A percentile compares a stretch with the other conserved stretches of the same genome.
Evolutionary conservation across 345 rosid species (phyloP).

Genomic region (Iberis pinnata): DNA sequence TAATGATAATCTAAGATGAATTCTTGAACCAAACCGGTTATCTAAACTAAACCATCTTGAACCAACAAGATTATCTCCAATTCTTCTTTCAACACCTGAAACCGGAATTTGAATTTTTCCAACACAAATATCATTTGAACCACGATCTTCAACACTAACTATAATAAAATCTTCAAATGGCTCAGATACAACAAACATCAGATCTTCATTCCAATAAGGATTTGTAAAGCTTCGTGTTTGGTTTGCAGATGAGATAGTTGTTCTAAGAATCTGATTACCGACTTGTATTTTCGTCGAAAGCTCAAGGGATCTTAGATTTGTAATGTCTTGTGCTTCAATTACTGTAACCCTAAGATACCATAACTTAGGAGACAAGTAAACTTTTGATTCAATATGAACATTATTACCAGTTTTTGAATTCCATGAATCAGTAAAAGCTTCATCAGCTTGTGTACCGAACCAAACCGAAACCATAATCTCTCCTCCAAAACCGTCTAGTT

Average conservation of each 20-base stretch:
- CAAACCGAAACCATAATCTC: constrained; percentile 67
- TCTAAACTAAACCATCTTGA: constrained; percentile 68
- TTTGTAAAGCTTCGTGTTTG: constrained; percentile 42
- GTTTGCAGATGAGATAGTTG: constrained; percentile 35
- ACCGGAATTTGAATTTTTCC: constrained; percentile 52
- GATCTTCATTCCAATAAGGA: constrained; percentile 70
- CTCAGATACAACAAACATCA: constrained; percentile 64
- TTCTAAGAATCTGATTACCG: constrained; percentile 59
- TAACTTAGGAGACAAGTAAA: constrained; percentile 62
- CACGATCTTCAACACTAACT: constrained; percentile 47
- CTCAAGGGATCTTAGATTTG: constrained; percentile 29
- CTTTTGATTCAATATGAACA: constrained; percentile 57
- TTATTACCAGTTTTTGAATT: constrained; percentile 66
- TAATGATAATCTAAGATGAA: constrained; percentile 54
- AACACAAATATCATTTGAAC: constrained; percentile 38
- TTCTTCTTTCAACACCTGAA: constrained; percentile 37
- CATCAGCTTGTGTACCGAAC: constrained; percentile 80
- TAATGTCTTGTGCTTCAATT: constrained; percentile 63
- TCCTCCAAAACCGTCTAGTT: constrained; percentile 46
- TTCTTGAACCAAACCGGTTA: constrained; percentile 48
- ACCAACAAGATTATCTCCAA: constrained; percentile 44
- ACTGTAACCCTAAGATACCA: constrained; percentile 63
- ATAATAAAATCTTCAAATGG: constrained; percentile 62
- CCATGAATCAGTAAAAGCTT: constrained; percentile 69
- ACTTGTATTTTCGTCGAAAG: constrained; percentile 44